phyloP scores from a whole-genome alignment of 2,329 filamentous ascomycete species.

The Ascosphaera pollenicola region DNA sequence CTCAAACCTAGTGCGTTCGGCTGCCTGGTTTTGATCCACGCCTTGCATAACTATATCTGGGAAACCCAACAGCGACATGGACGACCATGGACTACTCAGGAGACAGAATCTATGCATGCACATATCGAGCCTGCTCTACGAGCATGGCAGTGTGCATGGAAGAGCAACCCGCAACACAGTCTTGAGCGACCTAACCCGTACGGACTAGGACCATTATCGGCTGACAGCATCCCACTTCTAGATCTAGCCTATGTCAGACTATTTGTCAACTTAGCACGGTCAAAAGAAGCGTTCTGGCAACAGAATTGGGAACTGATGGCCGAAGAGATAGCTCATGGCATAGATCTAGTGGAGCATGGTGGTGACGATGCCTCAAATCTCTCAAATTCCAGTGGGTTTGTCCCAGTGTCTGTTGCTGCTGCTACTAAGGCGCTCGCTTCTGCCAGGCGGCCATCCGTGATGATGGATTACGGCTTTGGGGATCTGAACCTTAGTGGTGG shows the following conservation, averaged over 20 bases:
- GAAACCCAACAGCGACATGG: conserved; percentile 82
- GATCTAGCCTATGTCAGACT: conserved; percentile 82
- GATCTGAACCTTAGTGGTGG: conserved; percentile 8
- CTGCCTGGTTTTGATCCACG: conserved; percentile 77
- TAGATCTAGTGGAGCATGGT: conserved; percentile 54
- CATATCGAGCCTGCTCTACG: conserved; percentile 86
- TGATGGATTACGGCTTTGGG: conserved; percentile 15
- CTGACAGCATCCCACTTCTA: conserved; percentile 74
- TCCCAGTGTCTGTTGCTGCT: too few relatives aligned
- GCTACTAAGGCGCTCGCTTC: conserved; percentile 3
- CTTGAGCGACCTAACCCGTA: conserved; percentile 69
- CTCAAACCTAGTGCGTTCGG: conserved; percentile 77
- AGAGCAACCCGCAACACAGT: conserved; percentile 63
- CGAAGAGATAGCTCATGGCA: conserved; percentile 58
- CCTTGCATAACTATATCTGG: conserved; percentile 96
- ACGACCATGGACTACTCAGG: conserved; percentile 71
- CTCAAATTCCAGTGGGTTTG: conserved; percentile 5
- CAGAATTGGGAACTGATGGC: conserved; percentile 84
- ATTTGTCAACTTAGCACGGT: conserved; percentile 78
- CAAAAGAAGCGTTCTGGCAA: conserved; percentile 87
- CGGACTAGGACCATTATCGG: conserved; percentile 59
- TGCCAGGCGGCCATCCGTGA: conserved; percentile 11
- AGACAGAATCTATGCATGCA: conserved; percentile 88
- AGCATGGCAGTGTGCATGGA: conserved; percentile 88
- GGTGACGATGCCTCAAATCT: conserved; percentile 11